phyloP scores from a whole-genome alignment of 2,329 filamentous ascomycete genomes.

The Verticillium albo-atrum region DNA sequence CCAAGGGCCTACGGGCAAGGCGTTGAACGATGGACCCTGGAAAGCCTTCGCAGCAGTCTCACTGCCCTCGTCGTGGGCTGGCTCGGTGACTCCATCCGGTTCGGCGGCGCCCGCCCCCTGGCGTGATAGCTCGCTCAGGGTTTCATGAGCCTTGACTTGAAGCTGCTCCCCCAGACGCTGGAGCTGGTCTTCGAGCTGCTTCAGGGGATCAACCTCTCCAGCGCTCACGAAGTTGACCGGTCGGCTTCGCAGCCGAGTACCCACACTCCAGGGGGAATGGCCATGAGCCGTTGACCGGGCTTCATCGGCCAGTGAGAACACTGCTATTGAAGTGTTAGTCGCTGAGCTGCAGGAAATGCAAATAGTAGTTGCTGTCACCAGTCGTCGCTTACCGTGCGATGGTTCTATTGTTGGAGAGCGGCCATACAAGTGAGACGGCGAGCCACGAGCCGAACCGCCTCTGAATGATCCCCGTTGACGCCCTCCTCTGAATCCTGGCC shows the following conservation, averaged over 20 bases:
- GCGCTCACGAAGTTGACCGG: conserved; percentile 51
- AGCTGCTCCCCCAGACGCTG: conserved; percentile 27
- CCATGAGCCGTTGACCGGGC: conserved; percentile 23
- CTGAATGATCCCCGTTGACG: background rate
- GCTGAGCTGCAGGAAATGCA: background rate
- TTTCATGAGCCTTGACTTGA: conserved; percentile 1
- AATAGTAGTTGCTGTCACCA: background rate
- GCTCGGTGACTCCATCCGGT: background rate
- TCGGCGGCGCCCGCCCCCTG: background rate
- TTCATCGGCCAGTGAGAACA: conserved; percentile 17
- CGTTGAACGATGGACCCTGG: background rate
- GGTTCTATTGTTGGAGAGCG: background rate
- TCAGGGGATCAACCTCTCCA: conserved; percentile 46
- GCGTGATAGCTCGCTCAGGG: background rate
- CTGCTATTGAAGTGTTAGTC: background rate
- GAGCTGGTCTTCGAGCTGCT: conserved; percentile 27
- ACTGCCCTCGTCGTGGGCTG: background rate
- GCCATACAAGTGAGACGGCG: background rate
- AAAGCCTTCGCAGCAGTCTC: background rate
- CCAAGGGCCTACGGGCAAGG: background rate
- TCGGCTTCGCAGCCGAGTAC: conserved; percentile 38
- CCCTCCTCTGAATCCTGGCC: background rate
- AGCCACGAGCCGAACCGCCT: background rate
- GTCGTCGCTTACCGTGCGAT: background rate
- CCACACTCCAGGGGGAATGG: conserved; percentile 31